Evolutionary conservation across 768 basidiomycete genomes (phyloP).

Genomic region (Tricholoma saponaceum): DNA sequence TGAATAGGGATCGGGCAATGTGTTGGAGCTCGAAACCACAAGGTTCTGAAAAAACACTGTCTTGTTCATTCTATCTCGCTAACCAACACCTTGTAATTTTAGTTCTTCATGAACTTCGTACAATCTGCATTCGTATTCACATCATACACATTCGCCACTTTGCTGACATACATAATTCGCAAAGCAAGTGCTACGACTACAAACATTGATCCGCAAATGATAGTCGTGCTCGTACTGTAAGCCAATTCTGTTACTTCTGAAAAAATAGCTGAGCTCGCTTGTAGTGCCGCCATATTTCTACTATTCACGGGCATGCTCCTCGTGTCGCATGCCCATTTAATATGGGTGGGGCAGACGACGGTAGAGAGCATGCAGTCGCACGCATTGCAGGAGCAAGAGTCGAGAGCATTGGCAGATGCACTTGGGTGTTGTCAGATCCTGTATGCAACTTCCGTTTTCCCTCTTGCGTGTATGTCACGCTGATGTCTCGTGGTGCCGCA

Average conservation of each 20-base stretch:
- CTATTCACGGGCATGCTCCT: conserved; percentile 64
- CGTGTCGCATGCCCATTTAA: conserved; percentile 55
- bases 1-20: conserved; percentile 86
- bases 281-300: conserved; percentile 65
- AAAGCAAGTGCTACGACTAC: conserved; percentile 16
- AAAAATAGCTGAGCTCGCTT: not conserved
- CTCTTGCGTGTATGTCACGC: not conserved
- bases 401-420: conserved; percentile 41
- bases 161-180: conserved; percentile 49
- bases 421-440: conserved; percentile 50
- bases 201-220: conserved; percentile 59
- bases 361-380: conserved; percentile 68
- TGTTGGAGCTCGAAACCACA: conserved; percentile 89
- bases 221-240: conserved; percentile 73
- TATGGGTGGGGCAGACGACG: conserved; percentile 66
- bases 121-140: conserved; percentile 58
- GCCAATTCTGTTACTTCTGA: conserved; percentile 23
- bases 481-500: conserved; percentile 18
- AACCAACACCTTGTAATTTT: not conserved
- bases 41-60: conserved; percentile 36
- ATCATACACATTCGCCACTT: conserved; percentile 57
- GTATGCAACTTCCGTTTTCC: conserved; percentile 33
- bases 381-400: conserved; percentile 64
- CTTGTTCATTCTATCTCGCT: not conserved
- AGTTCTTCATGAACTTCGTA: conserved; percentile 87